Base-by-base conservation (phyloP, 2,329 filamentous ascomycete genomes). In the Rosellinia necatrix region DNA sequence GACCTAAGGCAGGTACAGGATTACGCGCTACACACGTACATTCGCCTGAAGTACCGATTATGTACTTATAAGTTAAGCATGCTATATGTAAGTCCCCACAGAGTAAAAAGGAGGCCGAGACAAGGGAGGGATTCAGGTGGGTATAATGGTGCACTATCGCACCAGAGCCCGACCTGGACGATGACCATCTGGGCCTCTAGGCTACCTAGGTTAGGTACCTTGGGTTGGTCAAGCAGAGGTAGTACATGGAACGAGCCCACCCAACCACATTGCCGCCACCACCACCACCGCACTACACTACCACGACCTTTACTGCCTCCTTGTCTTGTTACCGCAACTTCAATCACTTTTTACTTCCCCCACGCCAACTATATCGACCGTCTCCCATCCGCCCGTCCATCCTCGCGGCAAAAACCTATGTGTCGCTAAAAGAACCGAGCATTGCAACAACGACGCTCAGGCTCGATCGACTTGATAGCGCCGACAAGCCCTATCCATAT, bases 101-200 rank as follows among this genome's bases (percentile, higher is more conserved):
- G 21, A 48, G 46, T 32, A 48, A 37, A 60, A 60, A 60, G 50
- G 58, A 54, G 50, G 52, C 35, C 49, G 49, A 57, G 37, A 53
- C 53, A 48, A 50, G 41, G 51, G 46, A 24, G 13, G 10, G 12
- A 10, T 22, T 29, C 40, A 53, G 42, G 49, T 54, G 50, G 48
- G 41, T 42, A 48, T 42, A 21, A 34, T 35, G 46, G 54, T n/a
- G n/a, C n/a, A n/a, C 37, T 30, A 58, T 35, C 49, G 46, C 43
- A 52, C 49, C 49, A 53, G 32, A 49, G 43, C 55, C 55, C 50
- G 55, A 58, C 50, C 50, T 34, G n/a, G 49, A 13, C 19, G 30
- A 25, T 34, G 49, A 49, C 29, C 43, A 35, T 38, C 32, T 24
- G 13, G 12, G 48, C 29, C 24, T 25, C 37, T 40, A n/a, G n/a